Evolutionary conservation across 1,284 basidiomycete genomes (phyloP).

Genomic region (Cutaneotrichosporon sp.): DNA sequence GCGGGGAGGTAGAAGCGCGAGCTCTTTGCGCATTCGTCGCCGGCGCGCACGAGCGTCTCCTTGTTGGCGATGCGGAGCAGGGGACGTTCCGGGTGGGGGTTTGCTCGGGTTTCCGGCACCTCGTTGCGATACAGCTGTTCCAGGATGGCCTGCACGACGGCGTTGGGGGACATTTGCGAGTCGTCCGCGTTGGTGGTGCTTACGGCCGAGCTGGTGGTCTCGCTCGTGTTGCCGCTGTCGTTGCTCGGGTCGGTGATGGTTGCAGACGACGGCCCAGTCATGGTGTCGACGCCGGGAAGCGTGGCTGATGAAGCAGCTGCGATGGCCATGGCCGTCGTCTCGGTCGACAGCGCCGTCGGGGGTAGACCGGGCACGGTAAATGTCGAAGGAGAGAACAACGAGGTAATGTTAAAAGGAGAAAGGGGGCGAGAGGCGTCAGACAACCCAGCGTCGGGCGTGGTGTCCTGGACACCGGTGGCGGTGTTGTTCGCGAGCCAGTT

Average conservation of each 20-base stretch:
- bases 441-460: not conserved
- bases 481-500: constrained; percentile 30
- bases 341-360: constrained; percentile 11
- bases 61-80: constrained; percentile 34
- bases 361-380: constrained; percentile 17
- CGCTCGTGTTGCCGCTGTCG: constrained; percentile 3
- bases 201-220: constrained; percentile 1
- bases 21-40: constrained; percentile 11
- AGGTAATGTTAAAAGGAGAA: constrained; percentile 34
- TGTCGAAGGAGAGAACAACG: constrained; percentile 33
- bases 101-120: constrained; percentile 35
- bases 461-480: not conserved
- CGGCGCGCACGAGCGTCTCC: constrained; percentile 11
- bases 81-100: constrained; percentile 45
- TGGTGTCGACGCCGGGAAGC: too few relatives aligned
- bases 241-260: constrained; percentile 3
- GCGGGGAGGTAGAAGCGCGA: constrained; percentile 37
- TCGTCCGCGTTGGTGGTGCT: constrained; percentile 1
- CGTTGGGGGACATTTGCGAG: not conserved
- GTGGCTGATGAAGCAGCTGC: not conserved
- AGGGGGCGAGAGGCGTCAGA: constrained; percentile 19
- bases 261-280: not conserved
- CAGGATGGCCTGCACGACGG: constrained; percentile 28
- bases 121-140: constrained; percentile 39
- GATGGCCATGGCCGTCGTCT: constrained; percentile 17